A percentile compares a stretch with the other conserved stretches of the same genome.
These are phyloP conservation scores for Rhododendron mucronatum DNA, from an alignment of 148 eudicot genomes.

Conservation along the genomic window DNA sequence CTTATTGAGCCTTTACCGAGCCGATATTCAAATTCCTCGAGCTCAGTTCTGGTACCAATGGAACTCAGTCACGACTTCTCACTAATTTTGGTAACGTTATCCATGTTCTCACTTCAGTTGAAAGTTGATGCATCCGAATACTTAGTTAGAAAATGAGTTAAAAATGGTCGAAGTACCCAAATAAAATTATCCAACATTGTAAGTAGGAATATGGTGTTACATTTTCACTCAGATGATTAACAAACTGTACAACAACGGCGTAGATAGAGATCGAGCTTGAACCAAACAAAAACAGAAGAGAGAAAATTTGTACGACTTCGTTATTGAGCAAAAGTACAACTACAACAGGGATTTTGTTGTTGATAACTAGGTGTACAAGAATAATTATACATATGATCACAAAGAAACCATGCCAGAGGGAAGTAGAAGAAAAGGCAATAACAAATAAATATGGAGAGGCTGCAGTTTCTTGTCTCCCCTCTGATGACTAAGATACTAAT, in stretches of 20 bases:
- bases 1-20: neutral
- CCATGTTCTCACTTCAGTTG: neutral
- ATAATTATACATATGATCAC: neutral
- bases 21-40: neutral
- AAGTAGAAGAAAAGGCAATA: neutral
- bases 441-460: neutral
- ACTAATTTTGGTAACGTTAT: neutral
- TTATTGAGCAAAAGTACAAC: neutral
- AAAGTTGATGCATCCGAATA: too few species aligned
- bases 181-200: neutral
- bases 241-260: neutral
- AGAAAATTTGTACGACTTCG: neutral
- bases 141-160: neutral
- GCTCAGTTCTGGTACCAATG: neutral
- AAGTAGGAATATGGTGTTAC: neutral
- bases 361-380: neutral
- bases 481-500: neutral
- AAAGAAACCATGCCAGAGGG: neutral
- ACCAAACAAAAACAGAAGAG: neutral
- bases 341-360: neutral
- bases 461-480: neutral
- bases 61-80: neutral
- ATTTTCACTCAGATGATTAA: neutral
- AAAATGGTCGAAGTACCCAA: too few species aligned
- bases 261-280: neutral